Evolutionary conservation across 352 stramenopile species (phyloP).

Genomic region (Achlya hypogyna): DNA sequence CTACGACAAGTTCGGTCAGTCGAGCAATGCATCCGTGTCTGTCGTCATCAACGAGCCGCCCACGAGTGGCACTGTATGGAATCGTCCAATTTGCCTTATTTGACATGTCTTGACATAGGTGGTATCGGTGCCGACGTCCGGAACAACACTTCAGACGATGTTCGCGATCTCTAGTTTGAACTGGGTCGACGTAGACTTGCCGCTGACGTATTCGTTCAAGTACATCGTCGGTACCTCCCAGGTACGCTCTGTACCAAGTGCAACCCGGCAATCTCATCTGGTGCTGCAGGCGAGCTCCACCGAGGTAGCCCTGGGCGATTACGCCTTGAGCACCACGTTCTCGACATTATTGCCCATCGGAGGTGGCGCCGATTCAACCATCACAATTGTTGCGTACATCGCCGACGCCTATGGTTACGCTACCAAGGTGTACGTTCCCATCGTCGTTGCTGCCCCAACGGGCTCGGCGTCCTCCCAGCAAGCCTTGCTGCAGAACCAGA

Average conservation of each 20-base stretch:
- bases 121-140: conserved; percentile 30
- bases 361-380: conserved; percentile 44
- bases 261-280: neutral
- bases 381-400: conserved; percentile 56
- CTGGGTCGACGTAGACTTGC: conserved; percentile 64
- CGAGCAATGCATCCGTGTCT: conserved; percentile 33
- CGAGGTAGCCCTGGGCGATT: conserved; percentile 45
- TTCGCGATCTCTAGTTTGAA: conserved; percentile 39
- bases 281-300: conserved; percentile 18
- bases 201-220: conserved; percentile 57
- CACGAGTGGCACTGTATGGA: conserved; percentile 30
- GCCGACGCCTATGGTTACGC: conserved; percentile 40
- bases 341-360: conserved; percentile 31
- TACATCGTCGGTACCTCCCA: conserved; percentile 55
- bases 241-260: neutral
- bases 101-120: conserved; percentile 18
- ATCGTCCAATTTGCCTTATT: neutral
- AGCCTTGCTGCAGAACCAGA: neutral
- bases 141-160: conserved; percentile 42
- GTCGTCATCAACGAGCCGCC: conserved; percentile 44
- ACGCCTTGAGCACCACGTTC: conserved; percentile 45
- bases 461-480: neutral
- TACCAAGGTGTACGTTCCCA: conserved; percentile 23
- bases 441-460: neutral
- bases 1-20: conserved; percentile 35